phyloP scores from a whole-genome alignment of 163 green algal genomes.

The Scenedesmus sp. region DNA sequence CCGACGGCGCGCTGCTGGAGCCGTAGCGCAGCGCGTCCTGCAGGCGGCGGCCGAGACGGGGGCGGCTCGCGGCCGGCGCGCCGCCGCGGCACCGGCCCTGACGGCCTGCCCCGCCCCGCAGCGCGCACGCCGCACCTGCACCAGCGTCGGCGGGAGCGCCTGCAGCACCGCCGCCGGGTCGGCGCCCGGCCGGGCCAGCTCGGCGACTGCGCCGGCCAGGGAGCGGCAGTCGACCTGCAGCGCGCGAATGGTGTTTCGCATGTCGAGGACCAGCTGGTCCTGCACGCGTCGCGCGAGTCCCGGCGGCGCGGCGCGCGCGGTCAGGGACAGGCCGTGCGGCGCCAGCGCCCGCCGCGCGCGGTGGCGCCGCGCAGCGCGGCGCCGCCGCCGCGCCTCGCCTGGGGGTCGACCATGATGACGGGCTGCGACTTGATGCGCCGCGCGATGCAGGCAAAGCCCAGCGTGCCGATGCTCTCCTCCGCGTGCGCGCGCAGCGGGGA shows the following conservation, averaged over 20 bases:
- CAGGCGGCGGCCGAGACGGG: background rate
- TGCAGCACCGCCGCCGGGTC: conserved; percentile 51
- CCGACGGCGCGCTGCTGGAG: conserved; percentile 5
- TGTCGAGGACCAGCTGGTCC: conserved; percentile 72
- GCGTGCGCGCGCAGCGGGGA: conserved; percentile 61
- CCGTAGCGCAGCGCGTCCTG: conserved; percentile 43
- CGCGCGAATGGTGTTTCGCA: conserved; percentile 68
- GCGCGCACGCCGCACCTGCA: conserved; percentile 28
- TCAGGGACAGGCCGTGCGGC: background rate
- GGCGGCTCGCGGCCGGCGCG: background rate
- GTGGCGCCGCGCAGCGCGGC: too few species aligned
- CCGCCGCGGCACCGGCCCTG: background rate
- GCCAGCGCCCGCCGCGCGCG: background rate
- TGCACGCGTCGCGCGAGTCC: conserved; percentile 3
- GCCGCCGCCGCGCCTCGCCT: too few species aligned
- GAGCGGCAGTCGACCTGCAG: conserved; percentile 64
- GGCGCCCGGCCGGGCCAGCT: conserved; percentile 47
- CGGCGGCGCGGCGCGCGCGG: too few species aligned
- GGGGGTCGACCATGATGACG: conserved; percentile 69
- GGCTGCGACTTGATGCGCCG: conserved; percentile 82
- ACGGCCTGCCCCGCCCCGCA: background rate
- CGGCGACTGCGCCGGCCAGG: conserved; percentile 58
- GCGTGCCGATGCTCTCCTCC: conserved; percentile 90
- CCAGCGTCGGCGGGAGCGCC: conserved; percentile 50
- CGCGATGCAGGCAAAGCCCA: conserved; percentile 88